These are phyloP conservation scores for Amylostereum areolatum DNA, from an alignment of 1,284 basidiomycete species.

Conservation along the genomic window DNA sequence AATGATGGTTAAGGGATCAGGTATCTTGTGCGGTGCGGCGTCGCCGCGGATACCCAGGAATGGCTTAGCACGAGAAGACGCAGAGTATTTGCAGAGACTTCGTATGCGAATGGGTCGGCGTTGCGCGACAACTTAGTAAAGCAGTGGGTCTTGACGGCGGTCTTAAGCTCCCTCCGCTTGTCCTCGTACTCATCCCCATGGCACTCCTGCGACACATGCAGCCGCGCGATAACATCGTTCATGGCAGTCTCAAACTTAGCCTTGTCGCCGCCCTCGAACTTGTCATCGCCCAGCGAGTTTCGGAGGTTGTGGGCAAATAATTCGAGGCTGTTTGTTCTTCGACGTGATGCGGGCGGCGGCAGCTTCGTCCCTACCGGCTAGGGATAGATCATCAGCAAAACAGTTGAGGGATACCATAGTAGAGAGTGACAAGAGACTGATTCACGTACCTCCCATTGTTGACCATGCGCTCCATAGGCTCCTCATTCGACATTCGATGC, in stretches of 20 bases:
- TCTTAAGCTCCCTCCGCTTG: conserved; percentile 95
- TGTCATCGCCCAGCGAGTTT: conserved; percentile 85
- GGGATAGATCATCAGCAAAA: conserved; percentile 17
- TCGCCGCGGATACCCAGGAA: too few relatives aligned
- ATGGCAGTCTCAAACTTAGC: conserved; percentile 79
- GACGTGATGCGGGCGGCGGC: conserved; percentile 78
- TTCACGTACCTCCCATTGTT: conserved; percentile 88
- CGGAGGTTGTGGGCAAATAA: conserved; percentile 96
- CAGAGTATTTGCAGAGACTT: too few relatives aligned
- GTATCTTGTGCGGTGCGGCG: too few relatives aligned
- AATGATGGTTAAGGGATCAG: too few relatives aligned
- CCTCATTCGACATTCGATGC: conserved; percentile 96
- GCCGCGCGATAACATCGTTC: conserved; percentile 84
- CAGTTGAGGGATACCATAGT: neutral
- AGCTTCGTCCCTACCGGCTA: conserved; percentile 75
- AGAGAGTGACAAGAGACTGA: conserved; percentile 22
- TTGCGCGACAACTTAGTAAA: too few relatives aligned
- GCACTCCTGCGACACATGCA: conserved; percentile 86
- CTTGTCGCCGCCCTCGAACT: conserved; percentile 89
- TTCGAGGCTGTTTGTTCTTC: conserved; percentile 89
- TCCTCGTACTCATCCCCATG: conserved; percentile 95
- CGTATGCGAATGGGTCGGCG: too few relatives aligned
- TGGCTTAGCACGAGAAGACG: too few relatives aligned
- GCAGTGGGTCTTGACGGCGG: conserved; percentile 80
- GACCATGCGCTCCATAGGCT: conserved; percentile 99